phyloP scores from a whole-genome alignment of 495 filamentous ascomycete genomes.

The Penicillium paxilli region DNA sequence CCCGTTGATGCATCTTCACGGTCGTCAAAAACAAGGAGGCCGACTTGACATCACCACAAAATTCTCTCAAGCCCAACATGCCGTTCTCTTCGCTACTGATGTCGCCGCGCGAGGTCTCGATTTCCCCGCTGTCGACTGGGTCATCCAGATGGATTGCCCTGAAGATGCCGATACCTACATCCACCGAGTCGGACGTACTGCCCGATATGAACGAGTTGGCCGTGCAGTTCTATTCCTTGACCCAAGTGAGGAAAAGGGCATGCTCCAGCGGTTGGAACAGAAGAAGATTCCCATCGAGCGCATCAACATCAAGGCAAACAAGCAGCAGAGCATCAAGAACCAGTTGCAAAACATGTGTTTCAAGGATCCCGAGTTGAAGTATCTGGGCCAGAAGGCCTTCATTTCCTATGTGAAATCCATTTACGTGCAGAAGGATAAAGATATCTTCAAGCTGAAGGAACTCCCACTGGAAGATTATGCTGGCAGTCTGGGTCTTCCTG shows the following conservation, averaged over 20 bases:
- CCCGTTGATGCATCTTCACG: constrained; percentile 91
- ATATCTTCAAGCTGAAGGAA: constrained; percentile 78
- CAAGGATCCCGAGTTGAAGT: constrained; percentile 91
- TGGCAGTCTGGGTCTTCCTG: constrained; percentile 80
- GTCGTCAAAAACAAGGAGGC: constrained; percentile 87
- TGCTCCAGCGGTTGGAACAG: constrained; percentile 76
- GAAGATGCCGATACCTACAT: constrained; percentile 98
- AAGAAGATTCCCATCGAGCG: constrained; percentile 84
- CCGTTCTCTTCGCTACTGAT: constrained; percentile 93
- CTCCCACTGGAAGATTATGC: constrained; percentile 85
- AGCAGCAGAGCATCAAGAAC: constrained; percentile 79
- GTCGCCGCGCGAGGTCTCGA: constrained; percentile 91
- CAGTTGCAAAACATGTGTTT: constrained; percentile 92
- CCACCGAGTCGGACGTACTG: constrained; percentile 92
- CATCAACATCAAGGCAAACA: constrained; percentile 84
- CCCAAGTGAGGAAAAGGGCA: constrained; percentile 85
- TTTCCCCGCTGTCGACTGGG: constrained; percentile 97
- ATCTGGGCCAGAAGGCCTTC: constrained; percentile 94
- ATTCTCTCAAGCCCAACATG: constrained; percentile 74
- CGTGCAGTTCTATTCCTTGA: constrained; percentile 89
- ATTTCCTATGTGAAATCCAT: constrained; percentile 81
- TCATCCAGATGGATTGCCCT: constrained; percentile 90
- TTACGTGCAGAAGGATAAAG: constrained; percentile 88
- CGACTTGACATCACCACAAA: constrained; percentile 81
- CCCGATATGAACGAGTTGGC: constrained; percentile 85